Conservation (phyloP, 1,139 yeast genomes). For the Pichia inconspicua region DNA sequence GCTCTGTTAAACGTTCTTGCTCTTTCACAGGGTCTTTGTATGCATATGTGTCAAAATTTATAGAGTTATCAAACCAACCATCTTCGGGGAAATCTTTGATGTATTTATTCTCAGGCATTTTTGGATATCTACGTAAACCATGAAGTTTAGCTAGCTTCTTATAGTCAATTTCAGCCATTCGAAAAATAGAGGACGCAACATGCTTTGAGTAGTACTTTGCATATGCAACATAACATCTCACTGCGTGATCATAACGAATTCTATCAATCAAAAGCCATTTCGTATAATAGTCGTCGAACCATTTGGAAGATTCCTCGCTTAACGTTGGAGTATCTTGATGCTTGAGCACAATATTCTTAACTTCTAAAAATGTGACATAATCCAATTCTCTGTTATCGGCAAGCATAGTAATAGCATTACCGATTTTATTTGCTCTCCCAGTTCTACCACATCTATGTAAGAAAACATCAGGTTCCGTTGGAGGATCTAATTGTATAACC, state of each 20-base stretch:
- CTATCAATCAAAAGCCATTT: slow-evolving; percentile 66
- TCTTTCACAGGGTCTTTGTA: slow-evolving; percentile 66
- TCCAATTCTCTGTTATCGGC: slow-evolving; percentile 73
- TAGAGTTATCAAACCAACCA: slow-evolving; percentile 65
- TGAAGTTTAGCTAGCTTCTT: slow-evolving; percentile 65
- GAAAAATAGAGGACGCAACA: slow-evolving; percentile 82
- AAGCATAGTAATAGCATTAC: slow-evolving; percentile 69
- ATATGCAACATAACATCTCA: slow-evolving; percentile 77
- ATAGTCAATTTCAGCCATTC: slow-evolving; percentile 65
- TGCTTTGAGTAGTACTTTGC: slow-evolving; percentile 82
- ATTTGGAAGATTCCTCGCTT: slow-evolving; percentile 6
- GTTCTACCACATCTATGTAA: slow-evolving; percentile 90
- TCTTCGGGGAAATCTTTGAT: slow-evolving; percentile 44
- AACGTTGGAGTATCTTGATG: slow-evolving; percentile 28
- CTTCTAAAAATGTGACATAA: slow-evolving; percentile 71
- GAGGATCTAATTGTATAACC: slow-evolving; percentile 84
- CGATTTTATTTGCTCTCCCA: slow-evolving; percentile 80
- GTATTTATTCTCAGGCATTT: slow-evolving; percentile 81
- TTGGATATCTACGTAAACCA: slow-evolving; percentile 77
- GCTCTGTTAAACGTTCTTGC: slow-evolving; percentile 47
- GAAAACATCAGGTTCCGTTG: slow-evolving; percentile 82
- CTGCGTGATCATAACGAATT: slow-evolving; percentile 70
- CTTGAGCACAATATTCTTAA: slow-evolving; percentile 54
- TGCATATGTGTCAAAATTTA: slow-evolving; percentile 58
- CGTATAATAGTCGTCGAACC: slow-evolving; percentile 34